Evolutionary conservation across 2,329 filamentous ascomycete species (phyloP), one percentile per base, ranked within the genome.

Genomic region (Calcarisporium arbuscula): DNA sequence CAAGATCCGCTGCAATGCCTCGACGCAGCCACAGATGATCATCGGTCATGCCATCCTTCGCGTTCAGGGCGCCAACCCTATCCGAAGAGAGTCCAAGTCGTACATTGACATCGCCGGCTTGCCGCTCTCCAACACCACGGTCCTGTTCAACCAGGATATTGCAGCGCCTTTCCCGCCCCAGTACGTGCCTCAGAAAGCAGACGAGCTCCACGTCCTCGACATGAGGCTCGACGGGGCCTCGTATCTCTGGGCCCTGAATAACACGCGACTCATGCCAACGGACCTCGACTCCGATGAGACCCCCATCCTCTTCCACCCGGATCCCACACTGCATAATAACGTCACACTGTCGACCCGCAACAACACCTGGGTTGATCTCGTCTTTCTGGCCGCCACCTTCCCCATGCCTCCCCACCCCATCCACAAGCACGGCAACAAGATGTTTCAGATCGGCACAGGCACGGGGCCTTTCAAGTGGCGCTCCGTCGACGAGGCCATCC

Each of bases 391-490:
- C 3, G 49, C 53, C n/a, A 49, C 49, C 3, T 53, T 56, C 4
- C 57, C 68, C 6, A 70, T 75, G 46, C 73, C 60, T 1, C 48
- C 56, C 8, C 77, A 82, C 39, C 71, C 74, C 0, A 72, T 82
- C 32, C 77, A 82, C 63, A 80, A 80, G 58, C 77, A 82, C 54
- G 68, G 70, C 30, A 74, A 70, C 46, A 77, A 76, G 49, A 74
- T 72, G 57, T 80, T 65, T 45, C 55, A 68, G 15, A 64, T 82
- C 21, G 77, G 77, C 2, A 38, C 55, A 0, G 77, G 74, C 3
- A 45, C 44, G 0, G 72, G 73, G 0, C 35, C 43, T 2, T 82
- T 73, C 48, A 64, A 58, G 10, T 81, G 70, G 62, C 51, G 49
- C 3, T 66, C 62, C 1, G 69, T 80, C 1, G 68, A 63, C 0